Conservation (phyloP, 345 rosid species). For the Excoecaria cochinchinensis region DNA sequence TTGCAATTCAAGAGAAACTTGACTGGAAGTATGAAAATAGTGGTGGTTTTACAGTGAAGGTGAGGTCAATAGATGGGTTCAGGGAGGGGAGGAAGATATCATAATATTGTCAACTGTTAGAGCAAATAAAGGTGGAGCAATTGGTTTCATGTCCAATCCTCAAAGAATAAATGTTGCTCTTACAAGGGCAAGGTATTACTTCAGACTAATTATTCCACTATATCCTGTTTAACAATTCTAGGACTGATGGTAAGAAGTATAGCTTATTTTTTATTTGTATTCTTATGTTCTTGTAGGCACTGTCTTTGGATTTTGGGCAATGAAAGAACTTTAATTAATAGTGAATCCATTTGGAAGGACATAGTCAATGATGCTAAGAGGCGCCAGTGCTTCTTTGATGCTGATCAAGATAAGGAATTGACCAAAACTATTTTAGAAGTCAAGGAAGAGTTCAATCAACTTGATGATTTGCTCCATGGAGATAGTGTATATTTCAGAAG, state of each 20-base stretch:
- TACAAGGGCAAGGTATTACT: slow-evolving; percentile 27
- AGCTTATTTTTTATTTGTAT: not conserved
- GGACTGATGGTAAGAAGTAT: not conserved
- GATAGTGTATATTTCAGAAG: slow-evolving; percentile 35
- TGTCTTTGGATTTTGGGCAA: slow-evolving; percentile 58
- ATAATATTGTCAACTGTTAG: slow-evolving; percentile 28
- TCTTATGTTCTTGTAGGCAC: slow-evolving; percentile 28
- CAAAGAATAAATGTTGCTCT: slow-evolving; percentile 22
- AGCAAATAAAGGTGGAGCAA: slow-evolving; percentile 13
- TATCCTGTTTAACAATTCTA: not conserved
- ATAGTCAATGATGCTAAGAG: slow-evolving; percentile 40
- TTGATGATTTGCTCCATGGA: slow-evolving; percentile 40
- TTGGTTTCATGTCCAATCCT: slow-evolving; percentile 23
- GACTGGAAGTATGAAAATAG: not conserved
- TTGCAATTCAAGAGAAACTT: slow-evolving; percentile 11
- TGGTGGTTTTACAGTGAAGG: slow-evolving; percentile 20
- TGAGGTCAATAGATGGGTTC: slow-evolving; percentile 26
- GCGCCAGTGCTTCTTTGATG: slow-evolving; percentile 44
- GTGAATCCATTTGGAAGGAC: slow-evolving; percentile 38
- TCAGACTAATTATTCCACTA: not conserved
- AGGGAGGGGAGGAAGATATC: slow-evolving; percentile 30
- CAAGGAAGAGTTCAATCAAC: slow-evolving; percentile 40
- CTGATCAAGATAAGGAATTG: slow-evolving; percentile 40
- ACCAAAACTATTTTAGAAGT: slow-evolving; percentile 32
- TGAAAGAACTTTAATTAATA: slow-evolving; percentile 34